Evolutionary conservation across 192 early-diverging fungal genomes (phyloP).

Genomic region (Glomus cerebriforme): DNA sequence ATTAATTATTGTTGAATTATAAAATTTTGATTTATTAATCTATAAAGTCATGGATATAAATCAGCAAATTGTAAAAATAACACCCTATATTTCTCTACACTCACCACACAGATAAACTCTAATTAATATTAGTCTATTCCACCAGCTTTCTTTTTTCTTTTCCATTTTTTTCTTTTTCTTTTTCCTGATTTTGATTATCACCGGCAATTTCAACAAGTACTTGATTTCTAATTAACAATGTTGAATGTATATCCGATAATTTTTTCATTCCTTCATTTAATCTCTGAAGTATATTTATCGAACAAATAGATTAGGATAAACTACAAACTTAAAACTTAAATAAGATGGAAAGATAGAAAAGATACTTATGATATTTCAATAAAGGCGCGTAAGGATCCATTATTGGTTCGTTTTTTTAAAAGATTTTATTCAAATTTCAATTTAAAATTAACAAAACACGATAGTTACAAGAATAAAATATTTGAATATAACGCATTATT

Average conservation of each 20-base stretch:
- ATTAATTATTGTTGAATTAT: too few species aligned
- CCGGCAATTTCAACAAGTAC: constrained; percentile 5
- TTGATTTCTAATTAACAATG: not conserved
- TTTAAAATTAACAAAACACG: not conserved
- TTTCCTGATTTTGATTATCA: not conserved
- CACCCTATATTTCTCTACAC: too few species aligned
- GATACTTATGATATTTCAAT: not conserved
- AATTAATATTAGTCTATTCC: not conserved
- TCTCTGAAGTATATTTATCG: not conserved
- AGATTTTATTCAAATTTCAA: not conserved
- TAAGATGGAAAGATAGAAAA: not conserved
- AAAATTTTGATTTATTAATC: too few species aligned
- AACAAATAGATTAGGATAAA: not conserved
- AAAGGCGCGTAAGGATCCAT: not conserved
- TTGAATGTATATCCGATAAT: not conserved
- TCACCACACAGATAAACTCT: too few species aligned
- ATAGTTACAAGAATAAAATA: too few species aligned
- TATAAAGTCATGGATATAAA: too few species aligned
- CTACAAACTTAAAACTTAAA: not conserved
- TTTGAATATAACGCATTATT: too few species aligned
- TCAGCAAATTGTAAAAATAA: too few species aligned
- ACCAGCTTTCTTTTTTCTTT: not conserved
- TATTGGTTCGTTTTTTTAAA: not conserved
- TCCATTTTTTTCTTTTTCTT: not conserved
- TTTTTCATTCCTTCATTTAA: constrained; percentile 19